These are phyloP conservation scores for Capsicum rhomboideum DNA, from an alignment of 257 asterid genomes.

Conservation along the genomic window DNA sequence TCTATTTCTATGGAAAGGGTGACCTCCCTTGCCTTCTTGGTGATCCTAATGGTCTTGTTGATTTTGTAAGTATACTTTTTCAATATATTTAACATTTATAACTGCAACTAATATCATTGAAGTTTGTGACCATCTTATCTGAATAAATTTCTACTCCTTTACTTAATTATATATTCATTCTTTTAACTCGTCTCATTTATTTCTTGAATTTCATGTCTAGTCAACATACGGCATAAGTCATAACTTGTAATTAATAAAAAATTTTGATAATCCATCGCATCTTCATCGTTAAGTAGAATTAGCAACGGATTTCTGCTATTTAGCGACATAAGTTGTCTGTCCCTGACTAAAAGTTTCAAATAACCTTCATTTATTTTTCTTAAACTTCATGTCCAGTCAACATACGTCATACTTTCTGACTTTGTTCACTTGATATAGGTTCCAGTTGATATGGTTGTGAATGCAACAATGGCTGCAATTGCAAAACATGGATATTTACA, in stretches of 20 bases:
- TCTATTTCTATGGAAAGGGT: slow-evolving; percentile 39
- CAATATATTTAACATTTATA: neutral
- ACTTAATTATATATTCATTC: neutral
- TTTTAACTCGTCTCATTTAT: no score
- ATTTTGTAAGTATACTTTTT: neutral
- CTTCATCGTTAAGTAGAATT: no score
- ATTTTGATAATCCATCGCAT: no score
- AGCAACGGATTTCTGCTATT: no score
- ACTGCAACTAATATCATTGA: neutral
- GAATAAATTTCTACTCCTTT: neutral
- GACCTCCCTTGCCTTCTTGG: slow-evolving; percentile 29
- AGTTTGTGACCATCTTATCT: neutral
- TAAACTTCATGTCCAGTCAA: no score
- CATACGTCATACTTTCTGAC: no score
- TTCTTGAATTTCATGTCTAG: no score
- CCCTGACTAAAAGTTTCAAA: no score
- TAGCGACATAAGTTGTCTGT: no score
- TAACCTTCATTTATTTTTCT: no score
- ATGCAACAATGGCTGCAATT: slow-evolving; percentile 31
- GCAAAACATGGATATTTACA: slow-evolving; percentile 25
- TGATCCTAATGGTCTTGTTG: slow-evolving; percentile 15
- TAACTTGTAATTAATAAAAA: no score
- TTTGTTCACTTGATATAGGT: slow-evolving; percentile 10
- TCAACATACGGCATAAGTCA: no score
- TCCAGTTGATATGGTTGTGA: slow-evolving; percentile 36